Evolutionary conservation across 2,329 filamentous ascomycete species (phyloP), one percentile per base, ranked within the genome.

Genomic region (Fusarium sp.): DNA sequence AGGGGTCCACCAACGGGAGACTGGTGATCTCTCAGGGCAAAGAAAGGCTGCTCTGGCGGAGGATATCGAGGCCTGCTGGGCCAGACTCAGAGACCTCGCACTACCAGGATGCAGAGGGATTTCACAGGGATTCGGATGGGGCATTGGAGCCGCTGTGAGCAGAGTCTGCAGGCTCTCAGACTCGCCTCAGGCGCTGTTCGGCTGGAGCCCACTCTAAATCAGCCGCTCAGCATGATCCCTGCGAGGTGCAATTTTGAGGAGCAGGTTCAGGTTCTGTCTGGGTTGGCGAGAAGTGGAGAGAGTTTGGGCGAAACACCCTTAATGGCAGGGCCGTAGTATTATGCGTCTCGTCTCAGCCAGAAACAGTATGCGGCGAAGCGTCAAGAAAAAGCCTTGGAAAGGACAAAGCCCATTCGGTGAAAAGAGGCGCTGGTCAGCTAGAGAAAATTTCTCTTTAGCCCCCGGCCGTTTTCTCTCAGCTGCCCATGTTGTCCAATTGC

Each of bases 221-320:
- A 74, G 72, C 72, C 72, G 72, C 72, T 72, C 69, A 70, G 72
- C 72, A 66, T 45, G 20, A 74, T 60, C 72, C 69, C 59, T 74
- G 72, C 59, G 38, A 54, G 17, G 35, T 64, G 72, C 40, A 74
- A 74, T 74, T 68, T 73, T 69, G 67, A 35, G n/a, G 66, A 70
- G 64, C 71, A 74, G 64, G 47, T 52, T 30, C 47, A 32, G 45
- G 27, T 43, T 30, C 62, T 69, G 71, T 71, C 32, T 68, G 60
- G 32, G 47, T 65, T 37, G 52, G 32, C 68, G 27, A 61, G 56
- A 63, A 63, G 69, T 71, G 68, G 69, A 50, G 68, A 59, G 56
- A 74, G 61, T 52, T 62, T 37, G 33, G 38, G 43, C 47, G 38
- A 40, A 62, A 50, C 47, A 40, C 20, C 52, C 38, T 62, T 66